A percentile compares a stretch with the other conserved stretches of the same genome.
Conservation (phyloP, 768 basidiomycete genomes). For the Boletus sp. region DNA sequence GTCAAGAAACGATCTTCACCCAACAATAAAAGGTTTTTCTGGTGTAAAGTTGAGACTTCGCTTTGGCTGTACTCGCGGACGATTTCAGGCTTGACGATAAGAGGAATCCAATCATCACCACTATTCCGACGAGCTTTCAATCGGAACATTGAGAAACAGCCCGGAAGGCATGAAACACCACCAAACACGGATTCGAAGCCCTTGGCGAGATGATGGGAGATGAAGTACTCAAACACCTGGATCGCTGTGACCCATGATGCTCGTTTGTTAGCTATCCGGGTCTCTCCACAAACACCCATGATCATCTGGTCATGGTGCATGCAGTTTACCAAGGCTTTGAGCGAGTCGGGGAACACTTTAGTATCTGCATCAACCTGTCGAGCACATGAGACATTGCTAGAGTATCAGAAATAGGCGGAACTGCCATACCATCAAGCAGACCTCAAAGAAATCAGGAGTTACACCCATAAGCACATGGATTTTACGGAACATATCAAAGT, state of each 20-base stretch:
- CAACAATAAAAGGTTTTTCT: constrained; percentile 93
- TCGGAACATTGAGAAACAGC: constrained; percentile 99
- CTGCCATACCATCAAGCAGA: constrained; percentile 85
- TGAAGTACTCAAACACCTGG: constrained; percentile 98
- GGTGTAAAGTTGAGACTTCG: constrained; percentile 90
- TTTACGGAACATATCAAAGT: constrained; percentile 98
- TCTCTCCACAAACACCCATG: constrained; percentile 99
- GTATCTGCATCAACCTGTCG: constrained; percentile 96
- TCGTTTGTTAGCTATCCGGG: constrained; percentile 97
- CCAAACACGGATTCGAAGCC: constrained; percentile 99
- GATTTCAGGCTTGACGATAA: constrained; percentile 95
- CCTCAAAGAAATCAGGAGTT: constrained; percentile 98
- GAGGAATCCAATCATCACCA: constrained; percentile 96
- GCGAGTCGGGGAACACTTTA: constrained; percentile 87
- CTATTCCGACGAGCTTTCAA: constrained; percentile 85
- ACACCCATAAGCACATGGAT: constrained; percentile 97
- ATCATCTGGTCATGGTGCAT: constrained; percentile 99
- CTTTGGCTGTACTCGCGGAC: constrained; percentile 96
- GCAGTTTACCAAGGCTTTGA: constrained; percentile 90
- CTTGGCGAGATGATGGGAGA: constrained; percentile 97
- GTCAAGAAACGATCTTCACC: constrained; percentile 99
- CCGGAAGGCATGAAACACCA: constrained; percentile 97
- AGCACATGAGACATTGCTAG: constrained; percentile 8
- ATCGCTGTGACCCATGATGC: constrained; percentile 98
- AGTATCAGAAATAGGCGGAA: not conserved